phyloP scores from a whole-genome alignment of 1,284 basidiomycete genomes.

The Pseudozyma tsukubaensis region DNA sequence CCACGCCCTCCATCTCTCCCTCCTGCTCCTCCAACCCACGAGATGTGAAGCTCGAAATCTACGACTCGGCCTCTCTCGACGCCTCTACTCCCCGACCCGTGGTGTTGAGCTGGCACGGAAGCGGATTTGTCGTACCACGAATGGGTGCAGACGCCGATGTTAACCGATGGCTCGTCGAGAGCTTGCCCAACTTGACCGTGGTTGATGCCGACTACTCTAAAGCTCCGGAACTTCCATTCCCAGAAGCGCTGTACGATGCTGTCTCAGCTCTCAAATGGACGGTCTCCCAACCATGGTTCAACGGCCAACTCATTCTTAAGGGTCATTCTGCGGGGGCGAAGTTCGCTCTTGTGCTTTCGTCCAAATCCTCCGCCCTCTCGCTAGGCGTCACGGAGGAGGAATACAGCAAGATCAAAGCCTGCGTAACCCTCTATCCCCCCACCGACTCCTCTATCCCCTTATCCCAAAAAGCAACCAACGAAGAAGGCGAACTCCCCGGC shows the following conservation, averaged over 20 bases:
- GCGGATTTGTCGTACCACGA: conserved; percentile 29
- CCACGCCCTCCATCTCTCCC: conserved; percentile 11
- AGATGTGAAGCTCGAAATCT: conserved; percentile 26
- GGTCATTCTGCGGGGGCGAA: conserved; percentile 40
- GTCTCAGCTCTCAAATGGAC: conserved; percentile 37
- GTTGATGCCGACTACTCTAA: conserved; percentile 47
- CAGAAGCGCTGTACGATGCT: conserved; percentile 27
- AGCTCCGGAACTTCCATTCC: conserved; percentile 40
- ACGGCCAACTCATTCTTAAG: conserved; percentile 30
- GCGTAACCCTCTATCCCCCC: conserved; percentile 34
- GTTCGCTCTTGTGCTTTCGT: conserved; percentile 26
- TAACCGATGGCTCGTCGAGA: conserved; percentile 27
- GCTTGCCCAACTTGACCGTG: conserved; percentile 19
- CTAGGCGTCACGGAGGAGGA: conserved; percentile 29
- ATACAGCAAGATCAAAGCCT: conserved; percentile 32
- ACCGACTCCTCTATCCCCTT: conserved; percentile 32
- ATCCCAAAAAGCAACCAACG: conserved; percentile 31
- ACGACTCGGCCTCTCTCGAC: conserved; percentile 9
- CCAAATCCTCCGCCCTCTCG: conserved; percentile 7
- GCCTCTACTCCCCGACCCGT: conserved; percentile 16
- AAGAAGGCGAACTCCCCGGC: conserved; percentile 14
- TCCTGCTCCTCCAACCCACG: conserved; percentile 11
- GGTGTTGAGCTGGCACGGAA: conserved; percentile 46
- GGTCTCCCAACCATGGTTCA: conserved; percentile 32
- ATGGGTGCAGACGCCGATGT: conserved; percentile 36